Percentiles rank a stretch among this genome's conserved stretches.
Conservation (phyloP, 257 asterid genomes). For the Solanum ossicruentum region DNA sequence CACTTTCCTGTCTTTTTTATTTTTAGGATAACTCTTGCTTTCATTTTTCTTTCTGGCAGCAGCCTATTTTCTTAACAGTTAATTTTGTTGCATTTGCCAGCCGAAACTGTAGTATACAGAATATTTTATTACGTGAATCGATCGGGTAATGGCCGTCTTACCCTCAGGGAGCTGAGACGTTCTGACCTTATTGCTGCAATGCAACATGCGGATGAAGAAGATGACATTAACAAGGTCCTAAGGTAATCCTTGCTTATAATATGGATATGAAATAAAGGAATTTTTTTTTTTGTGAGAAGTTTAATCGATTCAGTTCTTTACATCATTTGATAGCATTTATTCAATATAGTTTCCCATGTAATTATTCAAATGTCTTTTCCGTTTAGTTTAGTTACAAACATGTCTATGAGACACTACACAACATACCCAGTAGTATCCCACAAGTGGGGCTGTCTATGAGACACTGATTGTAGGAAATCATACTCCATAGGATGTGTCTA, state of each 20-base stretch:
- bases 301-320: neutral
- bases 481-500: neutral
- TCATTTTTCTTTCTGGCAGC: neutral
- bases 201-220: constrained; percentile 99
- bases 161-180: constrained; percentile 89
- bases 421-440: no score
- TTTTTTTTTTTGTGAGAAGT: neutral
- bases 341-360: neutral
- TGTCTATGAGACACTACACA: neutral
- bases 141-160: constrained; percentile 81
- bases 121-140: constrained; percentile 97
- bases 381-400: neutral
- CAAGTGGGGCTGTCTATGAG: neutral
- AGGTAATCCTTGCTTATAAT: constrained; percentile 33
- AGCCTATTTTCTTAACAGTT: constrained; percentile 14
- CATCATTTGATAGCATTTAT: neutral
- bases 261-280: neutral
- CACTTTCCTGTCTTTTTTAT: neutral
- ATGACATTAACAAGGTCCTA: constrained; percentile 95
- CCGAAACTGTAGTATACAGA: constrained; percentile 97
- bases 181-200: constrained; percentile 82
- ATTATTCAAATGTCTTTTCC: neutral
- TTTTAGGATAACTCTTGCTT: neutral
- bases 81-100: constrained; percentile 58
- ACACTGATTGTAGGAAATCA: neutral